These are phyloP conservation scores for Halophytophthora polymorphica DNA, from an alignment of 352 stramenopile genomes.

Conservation along the genomic window DNA sequence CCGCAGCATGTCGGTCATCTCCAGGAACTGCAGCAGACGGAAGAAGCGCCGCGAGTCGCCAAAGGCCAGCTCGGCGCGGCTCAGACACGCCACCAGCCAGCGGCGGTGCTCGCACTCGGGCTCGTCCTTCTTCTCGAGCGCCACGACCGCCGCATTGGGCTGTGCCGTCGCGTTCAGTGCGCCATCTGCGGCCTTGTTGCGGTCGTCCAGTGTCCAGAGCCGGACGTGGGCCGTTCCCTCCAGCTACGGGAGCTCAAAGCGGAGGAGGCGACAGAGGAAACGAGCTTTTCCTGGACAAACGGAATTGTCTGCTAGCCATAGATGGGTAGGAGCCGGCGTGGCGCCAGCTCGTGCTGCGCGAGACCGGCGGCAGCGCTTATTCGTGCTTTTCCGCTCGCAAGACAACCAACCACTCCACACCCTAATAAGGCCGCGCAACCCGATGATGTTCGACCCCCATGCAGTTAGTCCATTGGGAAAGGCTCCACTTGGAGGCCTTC, in stretches of 20 bases:
- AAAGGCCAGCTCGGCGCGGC: slow-evolving; percentile 45
- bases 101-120: slow-evolving; percentile 10
- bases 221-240: no score
- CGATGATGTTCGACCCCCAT: slow-evolving; percentile 13
- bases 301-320: no score
- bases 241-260: no score
- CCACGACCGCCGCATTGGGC: not conserved
- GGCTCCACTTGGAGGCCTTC: slow-evolving; percentile 46
- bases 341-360: no score
- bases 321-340: no score
- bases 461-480: slow-evolving; percentile 21
- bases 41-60: slow-evolving; percentile 58
- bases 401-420: no score
- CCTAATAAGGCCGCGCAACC: not conserved
- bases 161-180: not conserved
- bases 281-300: no score
- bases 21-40: slow-evolving; percentile 62
- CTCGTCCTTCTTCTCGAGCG: slow-evolving; percentile 2
- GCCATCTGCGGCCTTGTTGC: not conserved
- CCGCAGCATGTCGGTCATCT: slow-evolving; percentile 56
- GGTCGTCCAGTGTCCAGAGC: no score
- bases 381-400: no score
- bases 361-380: no score
- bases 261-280: no score
- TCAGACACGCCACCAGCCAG: slow-evolving; percentile 20